Conservation (phyloP, 345 rosid species). For the Salix viminalis region DNA sequence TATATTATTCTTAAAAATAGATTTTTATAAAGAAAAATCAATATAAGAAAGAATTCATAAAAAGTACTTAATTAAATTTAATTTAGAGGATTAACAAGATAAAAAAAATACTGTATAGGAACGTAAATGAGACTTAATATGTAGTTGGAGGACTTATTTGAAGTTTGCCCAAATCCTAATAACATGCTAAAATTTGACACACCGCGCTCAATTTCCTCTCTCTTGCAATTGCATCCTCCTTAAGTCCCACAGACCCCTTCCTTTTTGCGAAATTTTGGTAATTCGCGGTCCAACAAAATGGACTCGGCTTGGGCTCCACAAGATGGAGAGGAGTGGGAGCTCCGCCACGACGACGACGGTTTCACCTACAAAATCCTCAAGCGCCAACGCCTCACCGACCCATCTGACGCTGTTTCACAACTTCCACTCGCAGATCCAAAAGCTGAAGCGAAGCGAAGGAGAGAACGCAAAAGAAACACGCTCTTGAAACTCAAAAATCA, state of each 20-base stretch:
- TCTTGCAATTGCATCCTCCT: no score
- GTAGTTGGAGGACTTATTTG: no score
- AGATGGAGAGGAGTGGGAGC: conserved; percentile 57
- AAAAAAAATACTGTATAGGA: no score
- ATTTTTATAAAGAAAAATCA: neutral
- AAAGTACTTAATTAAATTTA: no score
- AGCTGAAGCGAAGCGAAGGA: conserved; percentile 43
- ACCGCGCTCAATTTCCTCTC: no score
- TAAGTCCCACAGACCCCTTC: no score
- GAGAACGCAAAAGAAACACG: conserved; percentile 39
- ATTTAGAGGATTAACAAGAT: no score
- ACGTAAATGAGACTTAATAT: no score
- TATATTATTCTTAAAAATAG: neutral
- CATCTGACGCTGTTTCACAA: conserved; percentile 13
- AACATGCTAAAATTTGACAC: no score
- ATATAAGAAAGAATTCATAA: no score
- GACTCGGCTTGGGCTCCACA: neutral
- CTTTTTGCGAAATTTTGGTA: neutral
- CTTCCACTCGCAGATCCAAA: conserved; percentile 29
- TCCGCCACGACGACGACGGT: conserved; percentile 61
- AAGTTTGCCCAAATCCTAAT: no score
- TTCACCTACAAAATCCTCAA: conserved; percentile 65
- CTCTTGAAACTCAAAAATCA: conserved; percentile 46
- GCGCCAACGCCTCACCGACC: conserved; percentile 38
- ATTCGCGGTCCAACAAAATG: conserved; percentile 1